Evolutionary conservation across 2,329 filamentous ascomycete species (phyloP), one percentile per base, ranked within the genome.

Genomic region (Fusarium staphyleae): DNA sequence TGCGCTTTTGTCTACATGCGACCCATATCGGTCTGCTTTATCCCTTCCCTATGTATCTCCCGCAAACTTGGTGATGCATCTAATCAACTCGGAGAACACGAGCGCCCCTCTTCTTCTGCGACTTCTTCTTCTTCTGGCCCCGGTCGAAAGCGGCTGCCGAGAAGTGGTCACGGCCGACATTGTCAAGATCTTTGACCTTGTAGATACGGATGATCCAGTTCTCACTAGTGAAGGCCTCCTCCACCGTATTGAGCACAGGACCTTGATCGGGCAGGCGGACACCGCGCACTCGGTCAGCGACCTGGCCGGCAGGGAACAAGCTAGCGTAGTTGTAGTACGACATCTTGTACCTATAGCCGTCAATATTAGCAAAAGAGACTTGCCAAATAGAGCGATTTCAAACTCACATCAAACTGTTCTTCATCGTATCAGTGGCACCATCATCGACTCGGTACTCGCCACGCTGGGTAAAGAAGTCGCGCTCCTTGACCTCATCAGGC

Each of bases 191-290:
- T 81, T 99, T 99, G 78, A 99, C 95, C 83, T 99, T 99, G 84
- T 97, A 99, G 71, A 99, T 97, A 62, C 95, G 86, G 72, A 99
- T 98, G 75, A 99, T 99, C 95, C 95, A 99, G 83, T 99, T 99
- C 81, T 99, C 95, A 70, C 91, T 96, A 48, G 96, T 99, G 75
- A 96, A 99, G 9, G 95, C 95, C 78, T 99, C 95, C 73, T 99
- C 95, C 39, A 99, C 77, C 4, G 89, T 95, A 75, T 89, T 91
- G 53, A 99, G 87, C 56, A 89, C 84, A 8, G 95, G 95, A 1
- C 91, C 88, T 64, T 92, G 83, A 11, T 91, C 86, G n/a, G 95
- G 96, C 44, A 98, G 79, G 55, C 84, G 85, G 30, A 85, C 83
- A 62, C 87, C 87, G 71, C 95, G 92, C 61, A 99, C 95, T 66